phyloP scores from a whole-genome alignment of 1,284 basidiomycete genomes.

The Moniliella sp. region DNA sequence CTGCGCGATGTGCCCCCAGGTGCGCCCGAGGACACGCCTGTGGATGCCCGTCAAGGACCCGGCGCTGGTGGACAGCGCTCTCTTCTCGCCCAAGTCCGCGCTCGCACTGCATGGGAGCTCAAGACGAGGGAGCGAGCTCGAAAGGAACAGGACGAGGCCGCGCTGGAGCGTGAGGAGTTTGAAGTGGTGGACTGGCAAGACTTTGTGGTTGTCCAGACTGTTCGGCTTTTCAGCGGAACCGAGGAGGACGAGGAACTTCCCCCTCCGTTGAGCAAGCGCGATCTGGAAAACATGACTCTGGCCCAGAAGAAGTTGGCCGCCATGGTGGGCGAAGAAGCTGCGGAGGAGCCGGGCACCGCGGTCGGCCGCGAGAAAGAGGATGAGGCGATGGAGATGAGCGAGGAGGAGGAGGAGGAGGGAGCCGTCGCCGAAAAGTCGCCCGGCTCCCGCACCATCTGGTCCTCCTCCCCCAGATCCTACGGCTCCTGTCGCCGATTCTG shows the following conservation, averaged over 20 bases:
- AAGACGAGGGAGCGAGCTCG: slow-evolving; percentile 58
- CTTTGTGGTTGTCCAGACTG: slow-evolving; percentile 92
- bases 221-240: slow-evolving; percentile 96
- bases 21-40: not conserved
- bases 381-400: slow-evolving; percentile 8
- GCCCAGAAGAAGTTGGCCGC: slow-evolving; percentile 94
- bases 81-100: slow-evolving; percentile 51
- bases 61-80: slow-evolving; percentile 43
- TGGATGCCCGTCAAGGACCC: not conserved
- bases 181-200: slow-evolving; percentile 98
- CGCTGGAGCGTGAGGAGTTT: slow-evolving; percentile 33
- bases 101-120: slow-evolving; percentile 70
- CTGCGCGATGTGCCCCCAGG: not conserved
- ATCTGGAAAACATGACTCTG: slow-evolving; percentile 84
- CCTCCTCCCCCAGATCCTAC: too few relatives aligned
- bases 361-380: slow-evolving; percentile 51
- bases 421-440: not conserved
- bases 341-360: not conserved
- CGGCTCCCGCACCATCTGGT: too few relatives aligned
- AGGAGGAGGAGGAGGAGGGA: slow-evolving; percentile 42
- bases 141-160: slow-evolving; percentile 65
- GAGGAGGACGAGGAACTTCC: slow-evolving; percentile 70
- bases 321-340: slow-evolving; percentile 80
- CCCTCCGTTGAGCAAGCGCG: slow-evolving; percentile 75
- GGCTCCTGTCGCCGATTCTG: too few relatives aligned